Base-by-base conservation (phyloP, 2,329 filamentous ascomycete genomes). In the Piedraia hortae region DNA sequence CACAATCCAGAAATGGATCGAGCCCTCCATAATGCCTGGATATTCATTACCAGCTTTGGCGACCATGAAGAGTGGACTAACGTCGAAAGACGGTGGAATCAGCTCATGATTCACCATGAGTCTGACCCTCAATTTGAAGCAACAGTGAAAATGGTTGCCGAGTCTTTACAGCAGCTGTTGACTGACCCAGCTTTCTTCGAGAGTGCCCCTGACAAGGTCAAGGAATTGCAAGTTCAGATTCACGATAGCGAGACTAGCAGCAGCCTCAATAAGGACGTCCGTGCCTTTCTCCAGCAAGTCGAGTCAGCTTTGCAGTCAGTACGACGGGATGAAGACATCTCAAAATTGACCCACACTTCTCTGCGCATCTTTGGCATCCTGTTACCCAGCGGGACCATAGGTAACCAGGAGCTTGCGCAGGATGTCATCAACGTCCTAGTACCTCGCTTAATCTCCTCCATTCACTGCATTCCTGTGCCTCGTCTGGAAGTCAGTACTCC, bases 381-480 rank as follows among this genome's bases (percentile, higher is more conserved):
- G 1, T 80, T 66, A 2, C 69, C 69, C 0, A 45, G 53, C 0
- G 57, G 70, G 26, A 46, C 58, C 3, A 56, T 62, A 23, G 54
- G 62, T 10, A 82, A 80, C 37, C 50, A 54, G 0, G 69, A 77
- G 13, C 53, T 93, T 2, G 47, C 85, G 3, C 55, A 63, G 2
- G 82, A 93, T 39, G 51, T 63, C 3, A 56, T 77, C 32, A 70
- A 82, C 27, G 63, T 82, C 7, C 80, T 91, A 39, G 53, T 85
- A 4, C 82, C 82, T 0, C 49, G 77, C 7, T 37, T 78, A 3
- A 59, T 91, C 26, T 58, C 74, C 31, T 62, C 63, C 2, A 56
- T 93, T 14, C 78, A 91, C 41, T 78, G 77, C 44, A 51, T 93
- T 3, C 82, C 82, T 0, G 85, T 93, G 23, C 80, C 80, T 1